Evolutionary conservation across 805 yeast species (phyloP).

Genomic region (Zygoascus biomembranicola): DNA sequence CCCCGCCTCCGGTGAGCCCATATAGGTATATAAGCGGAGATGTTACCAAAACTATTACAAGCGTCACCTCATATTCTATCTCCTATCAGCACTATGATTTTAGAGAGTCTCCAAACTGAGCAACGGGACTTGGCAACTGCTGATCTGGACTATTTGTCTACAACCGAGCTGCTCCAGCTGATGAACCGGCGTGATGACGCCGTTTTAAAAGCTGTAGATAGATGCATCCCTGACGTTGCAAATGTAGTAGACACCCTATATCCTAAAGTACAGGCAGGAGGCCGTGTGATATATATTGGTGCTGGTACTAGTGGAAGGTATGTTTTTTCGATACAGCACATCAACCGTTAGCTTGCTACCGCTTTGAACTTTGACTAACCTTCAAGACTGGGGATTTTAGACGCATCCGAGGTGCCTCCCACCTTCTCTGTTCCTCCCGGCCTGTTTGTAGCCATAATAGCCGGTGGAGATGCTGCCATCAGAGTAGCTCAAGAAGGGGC

Average conservation of each 20-base stretch:
- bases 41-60: background rate
- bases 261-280: slow-evolving; percentile 17
- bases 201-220: slow-evolving; percentile 12
- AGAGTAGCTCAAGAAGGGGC: slow-evolving; percentile 23
- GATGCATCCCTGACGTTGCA: slow-evolving; percentile 13
- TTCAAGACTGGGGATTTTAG: slow-evolving; percentile 19
- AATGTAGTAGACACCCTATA: slow-evolving; percentile 17
- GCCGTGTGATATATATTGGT: slow-evolving; percentile 25
- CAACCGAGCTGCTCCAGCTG: slow-evolving; percentile 14
- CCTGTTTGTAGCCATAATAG: slow-evolving; percentile 21
- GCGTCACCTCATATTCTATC: background rate
- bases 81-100: background rate
- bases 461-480: slow-evolving; percentile 25
- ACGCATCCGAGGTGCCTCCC: slow-evolving; percentile 24
- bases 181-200: slow-evolving; percentile 18
- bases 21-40: background rate
- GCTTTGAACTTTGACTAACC: background rate
- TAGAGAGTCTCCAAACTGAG: slow-evolving; percentile 16
- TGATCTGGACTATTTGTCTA: slow-evolving; percentile 15
- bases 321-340: no score
- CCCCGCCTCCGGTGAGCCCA: background rate
- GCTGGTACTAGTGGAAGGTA: slow-evolving; percentile 22
- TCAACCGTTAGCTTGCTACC: background rate
- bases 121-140: slow-evolving; percentile 16
- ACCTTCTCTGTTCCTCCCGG: slow-evolving; percentile 21